These are phyloP conservation scores for Calonectria leucothoes DNA, from an alignment of 2,329 filamentous ascomycete species.

Conservation along the genomic window DNA sequence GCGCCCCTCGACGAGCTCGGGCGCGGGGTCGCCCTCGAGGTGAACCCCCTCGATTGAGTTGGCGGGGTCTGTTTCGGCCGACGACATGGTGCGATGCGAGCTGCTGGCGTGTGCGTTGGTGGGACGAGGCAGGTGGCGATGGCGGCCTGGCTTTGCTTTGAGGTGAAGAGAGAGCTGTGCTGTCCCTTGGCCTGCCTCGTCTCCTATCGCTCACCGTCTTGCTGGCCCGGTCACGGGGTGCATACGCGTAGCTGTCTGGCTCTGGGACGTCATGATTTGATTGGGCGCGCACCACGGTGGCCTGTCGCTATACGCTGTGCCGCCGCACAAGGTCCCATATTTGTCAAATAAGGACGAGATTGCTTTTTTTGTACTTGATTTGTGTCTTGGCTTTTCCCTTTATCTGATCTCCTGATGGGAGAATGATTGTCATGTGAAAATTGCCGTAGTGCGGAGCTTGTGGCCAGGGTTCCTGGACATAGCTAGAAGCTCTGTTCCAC, in stretches of 20 bases:
- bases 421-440: background rate
- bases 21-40: constrained; percentile 59
- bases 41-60: constrained; percentile 40
- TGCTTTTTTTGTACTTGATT: no score
- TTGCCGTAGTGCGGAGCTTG: background rate
- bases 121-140: background rate
- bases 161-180: background rate
- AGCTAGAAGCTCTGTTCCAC: background rate
- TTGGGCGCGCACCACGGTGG: background rate
- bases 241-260: background rate
- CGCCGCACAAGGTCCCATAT: background rate
- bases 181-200: background rate
- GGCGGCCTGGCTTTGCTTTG: background rate
- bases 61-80: constrained; percentile 33
- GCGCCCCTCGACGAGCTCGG: constrained; percentile 73
- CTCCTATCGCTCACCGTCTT: background rate
- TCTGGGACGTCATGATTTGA: background rate
- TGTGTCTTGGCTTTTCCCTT: background rate
- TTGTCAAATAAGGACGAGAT: no score
- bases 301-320: background rate
- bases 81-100: constrained; percentile 29
- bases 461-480: background rate
- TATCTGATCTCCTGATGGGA: background rate
- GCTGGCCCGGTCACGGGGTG: background rate
- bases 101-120: background rate